Evolutionary conservation across 148 eudicot species (phyloP), one percentile per base, ranked within the genome.

Genomic region (Rhododendron williamsianum): DNA sequence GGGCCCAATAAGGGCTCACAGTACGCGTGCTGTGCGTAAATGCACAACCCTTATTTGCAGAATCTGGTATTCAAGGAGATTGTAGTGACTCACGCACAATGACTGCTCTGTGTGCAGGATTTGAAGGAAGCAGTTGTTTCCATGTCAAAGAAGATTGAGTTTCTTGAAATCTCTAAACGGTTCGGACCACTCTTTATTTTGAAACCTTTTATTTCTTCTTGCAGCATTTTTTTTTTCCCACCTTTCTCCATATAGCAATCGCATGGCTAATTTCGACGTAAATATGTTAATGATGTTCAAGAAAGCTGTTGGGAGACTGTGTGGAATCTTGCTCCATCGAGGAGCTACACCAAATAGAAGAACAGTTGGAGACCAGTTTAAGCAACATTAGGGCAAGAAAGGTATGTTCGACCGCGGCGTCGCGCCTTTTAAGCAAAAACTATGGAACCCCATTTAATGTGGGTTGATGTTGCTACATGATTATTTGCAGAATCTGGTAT

Each of bases 241-340:
- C 3, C 30, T 27, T 69, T 4, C 18, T 25, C 35, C 41, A 30
- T n/a, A 9, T n/a, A 25, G 72, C 65, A 58, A 58, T 19, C 65
- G 21, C 65, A 25, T 25, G 4, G 73, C 73, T 67, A 67, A 67
- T 67, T 25, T 71, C 19, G 1, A 30, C 18, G 7, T 6, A 71
- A 71, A 13, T 12, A 71, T 71, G 38, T 15, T 4, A 15, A 71
- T 71, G 21, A 52, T 84, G 2, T 10, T 83, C 72, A 85, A 94
- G 98, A 89, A 93, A 89, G 89, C 85, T 95, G 49, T 46, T 94
- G 88, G 97, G 97, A 78, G 90, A 91, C 7, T 82, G 88, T 52
- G 30, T 93, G 15, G 96, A 91, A 35, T 60, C 87, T n/a, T 93
- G 91, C 86, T 88, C 94, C 3, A 51, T 89, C 11, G 94, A 91